phyloP scores from a whole-genome alignment of 140 eudicot species.

The Eryngium alpinum region DNA sequence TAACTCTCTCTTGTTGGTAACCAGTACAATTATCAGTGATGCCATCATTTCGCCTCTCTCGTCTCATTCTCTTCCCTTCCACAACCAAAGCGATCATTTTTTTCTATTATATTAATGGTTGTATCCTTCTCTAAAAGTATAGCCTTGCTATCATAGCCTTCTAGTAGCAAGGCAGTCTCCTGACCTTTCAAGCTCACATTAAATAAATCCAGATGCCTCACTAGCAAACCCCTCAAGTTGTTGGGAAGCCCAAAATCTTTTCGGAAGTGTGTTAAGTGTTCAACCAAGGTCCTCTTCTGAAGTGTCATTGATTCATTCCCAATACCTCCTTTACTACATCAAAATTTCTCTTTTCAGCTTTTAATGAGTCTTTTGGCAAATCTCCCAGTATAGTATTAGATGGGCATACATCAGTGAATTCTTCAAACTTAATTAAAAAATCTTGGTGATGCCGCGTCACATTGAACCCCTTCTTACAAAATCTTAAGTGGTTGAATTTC shows the following conservation, averaged over 20 bases:
- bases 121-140: slow-evolving; percentile 40
- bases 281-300: slow-evolving; percentile 79
- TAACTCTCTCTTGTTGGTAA: too few species aligned
- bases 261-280: slow-evolving; percentile 68
- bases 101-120: slow-evolving; percentile 20
- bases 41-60: slow-evolving; percentile 27
- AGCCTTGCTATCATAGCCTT: too few species aligned
- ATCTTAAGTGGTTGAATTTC: slow-evolving; percentile 64
- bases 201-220: slow-evolving; percentile 57
- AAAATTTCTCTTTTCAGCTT: slow-evolving; percentile 86
- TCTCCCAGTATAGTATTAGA: slow-evolving; percentile 48
- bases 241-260: slow-evolving; percentile 81
- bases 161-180: too few species aligned
- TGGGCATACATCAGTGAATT: slow-evolving; percentile 66
- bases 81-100: slow-evolving; percentile 35
- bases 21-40: not conserved
- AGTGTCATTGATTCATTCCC: slow-evolving; percentile 75
- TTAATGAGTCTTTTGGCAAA: slow-evolving; percentile 47
- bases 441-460: slow-evolving; percentile 61
- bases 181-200: slow-evolving; percentile 80
- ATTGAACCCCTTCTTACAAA: slow-evolving; percentile 69
- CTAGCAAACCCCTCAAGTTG: slow-evolving; percentile 3
- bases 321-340: slow-evolving; percentile 77
- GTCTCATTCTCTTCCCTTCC: slow-evolving; percentile 48
- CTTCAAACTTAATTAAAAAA: slow-evolving; percentile 50